A percentile compares a stretch with the other conserved stretches of the same genome.
phyloP scores from a whole-genome alignment of 257 asterid genomes.

The Salvia hispanica region DNA sequence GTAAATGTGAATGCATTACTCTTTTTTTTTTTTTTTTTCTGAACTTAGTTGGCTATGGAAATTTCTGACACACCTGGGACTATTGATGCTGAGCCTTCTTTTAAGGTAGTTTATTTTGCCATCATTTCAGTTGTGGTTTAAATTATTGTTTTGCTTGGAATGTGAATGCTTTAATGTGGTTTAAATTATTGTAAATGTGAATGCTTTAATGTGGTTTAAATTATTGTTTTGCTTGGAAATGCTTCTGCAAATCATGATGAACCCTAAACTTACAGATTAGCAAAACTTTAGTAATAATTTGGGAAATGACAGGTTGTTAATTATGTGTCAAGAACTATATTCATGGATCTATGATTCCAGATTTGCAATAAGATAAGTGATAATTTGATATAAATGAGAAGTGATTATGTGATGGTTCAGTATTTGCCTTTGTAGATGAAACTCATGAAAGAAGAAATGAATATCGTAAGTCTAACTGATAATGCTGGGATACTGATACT shows the following conservation, averaged over 20 bases:
- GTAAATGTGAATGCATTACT: constrained; percentile 25
- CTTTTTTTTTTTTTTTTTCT: constrained; percentile 29
- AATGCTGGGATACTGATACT: background rate
- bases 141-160: background rate
- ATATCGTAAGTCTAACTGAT: background rate
- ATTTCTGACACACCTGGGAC: constrained; percentile 45
- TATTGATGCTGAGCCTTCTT: constrained; percentile 48
- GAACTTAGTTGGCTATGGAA: constrained; percentile 42
- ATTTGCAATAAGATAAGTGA: background rate
- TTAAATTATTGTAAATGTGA: background rate
- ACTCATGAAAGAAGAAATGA: background rate
- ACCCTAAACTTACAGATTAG: background rate
- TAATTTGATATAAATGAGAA: background rate
- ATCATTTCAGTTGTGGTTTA: constrained; percentile 7
- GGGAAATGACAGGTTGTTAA: constrained; percentile 6
- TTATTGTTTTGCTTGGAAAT: background rate
- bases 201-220: background rate
- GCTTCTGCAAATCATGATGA: constrained; percentile 3
- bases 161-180: background rate
- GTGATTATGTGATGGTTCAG: background rate
- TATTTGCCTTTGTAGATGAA: background rate
- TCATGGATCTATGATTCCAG: background rate
- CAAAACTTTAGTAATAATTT: background rate
- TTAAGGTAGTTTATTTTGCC: constrained; percentile 40
- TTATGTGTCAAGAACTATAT: background rate